phyloP scores from a whole-genome alignment of 768 basidiomycete species.

The Psilocybe subaeruginosa region DNA sequence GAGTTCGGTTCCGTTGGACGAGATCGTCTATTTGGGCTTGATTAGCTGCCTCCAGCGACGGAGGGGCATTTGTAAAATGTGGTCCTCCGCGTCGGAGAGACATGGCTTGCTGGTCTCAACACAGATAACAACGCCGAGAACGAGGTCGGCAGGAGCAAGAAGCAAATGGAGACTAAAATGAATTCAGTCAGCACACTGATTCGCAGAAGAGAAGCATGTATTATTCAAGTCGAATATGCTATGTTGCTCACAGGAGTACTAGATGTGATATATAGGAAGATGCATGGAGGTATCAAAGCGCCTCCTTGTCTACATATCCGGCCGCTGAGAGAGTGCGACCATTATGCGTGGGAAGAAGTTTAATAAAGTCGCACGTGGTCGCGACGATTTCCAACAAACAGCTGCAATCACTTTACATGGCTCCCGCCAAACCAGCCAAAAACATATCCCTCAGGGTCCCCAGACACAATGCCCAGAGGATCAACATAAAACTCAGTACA shows the following conservation, averaged over 20 bases:
- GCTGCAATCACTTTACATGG: slow-evolving; percentile 43
- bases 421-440: slow-evolving; percentile 59
- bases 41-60: slow-evolving; percentile 60
- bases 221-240: neutral
- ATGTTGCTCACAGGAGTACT: neutral
- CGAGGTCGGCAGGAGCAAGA: neutral
- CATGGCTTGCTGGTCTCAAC: slow-evolving; percentile 4
- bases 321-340: neutral
- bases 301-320: too few relatives aligned
- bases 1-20: slow-evolving; percentile 65
- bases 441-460: slow-evolving; percentile 69
- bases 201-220: neutral
- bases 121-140: neutral
- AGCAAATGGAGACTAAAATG: neutral
- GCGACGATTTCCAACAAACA: slow-evolving; percentile 8
- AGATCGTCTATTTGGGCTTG: slow-evolving; percentile 75
- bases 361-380: slow-evolving; percentile 19
- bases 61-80: slow-evolving; percentile 28
- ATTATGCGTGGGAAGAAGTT: slow-evolving; percentile 9
- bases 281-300: neutral
- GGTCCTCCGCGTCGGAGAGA: slow-evolving; percentile 20
- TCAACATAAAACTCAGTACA: slow-evolving; percentile 62
- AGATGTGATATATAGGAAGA: neutral
- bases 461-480: slow-evolving; percentile 73
- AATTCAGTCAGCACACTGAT: neutral